Evolutionary conservation across 1,139 yeast species (phyloP).

Genomic region (Kurtzmaniella quercitrusa): DNA sequence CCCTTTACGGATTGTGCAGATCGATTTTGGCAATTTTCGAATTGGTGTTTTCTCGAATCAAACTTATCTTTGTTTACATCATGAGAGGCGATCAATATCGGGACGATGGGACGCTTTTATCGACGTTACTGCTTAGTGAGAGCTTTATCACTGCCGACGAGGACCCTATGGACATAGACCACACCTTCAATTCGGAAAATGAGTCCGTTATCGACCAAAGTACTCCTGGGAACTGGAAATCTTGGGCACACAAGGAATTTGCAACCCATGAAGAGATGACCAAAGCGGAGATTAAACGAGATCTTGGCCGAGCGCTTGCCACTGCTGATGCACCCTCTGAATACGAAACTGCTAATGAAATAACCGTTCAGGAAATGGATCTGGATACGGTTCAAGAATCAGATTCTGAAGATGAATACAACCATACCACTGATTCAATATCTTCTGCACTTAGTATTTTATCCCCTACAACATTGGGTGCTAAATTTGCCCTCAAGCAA

Average conservation of each 20-base stretch:
- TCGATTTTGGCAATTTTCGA: neutral
- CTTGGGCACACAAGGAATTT: conserved; percentile 6
- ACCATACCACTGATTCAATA: conserved; percentile 1
- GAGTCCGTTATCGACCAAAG: conserved; percentile 6
- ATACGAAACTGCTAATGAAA: conserved; percentile 2
- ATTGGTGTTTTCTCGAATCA: neutral
- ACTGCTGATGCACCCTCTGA: neutral
- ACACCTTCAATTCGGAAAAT: conserved; percentile 8
- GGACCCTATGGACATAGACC: conserved; percentile 8
- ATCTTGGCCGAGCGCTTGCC: neutral
- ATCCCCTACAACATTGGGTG: conserved; percentile 38
- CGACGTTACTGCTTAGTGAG: conserved; percentile 25
- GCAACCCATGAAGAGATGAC: conserved; percentile 2
- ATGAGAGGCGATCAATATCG: neutral
- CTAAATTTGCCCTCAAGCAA: conserved; percentile 30
- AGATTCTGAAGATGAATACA: conserved; percentile 8
- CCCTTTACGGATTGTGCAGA: no score
- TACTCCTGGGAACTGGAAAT: conserved; percentile 8
- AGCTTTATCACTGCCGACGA: conserved; percentile 7
- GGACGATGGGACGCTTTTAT: conserved; percentile 21
- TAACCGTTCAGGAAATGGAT: conserved; percentile 3
- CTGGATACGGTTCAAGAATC: conserved; percentile 1
- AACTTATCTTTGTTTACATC: neutral
- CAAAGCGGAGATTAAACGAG: conserved; percentile 1
- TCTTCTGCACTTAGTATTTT: conserved; percentile 6